Percentiles rank a stretch among this genome's conserved stretches.
These are phyloP conservation scores for Euphrasia confusa DNA, from an alignment of 257 asterid species.

Conservation along the genomic window DNA sequence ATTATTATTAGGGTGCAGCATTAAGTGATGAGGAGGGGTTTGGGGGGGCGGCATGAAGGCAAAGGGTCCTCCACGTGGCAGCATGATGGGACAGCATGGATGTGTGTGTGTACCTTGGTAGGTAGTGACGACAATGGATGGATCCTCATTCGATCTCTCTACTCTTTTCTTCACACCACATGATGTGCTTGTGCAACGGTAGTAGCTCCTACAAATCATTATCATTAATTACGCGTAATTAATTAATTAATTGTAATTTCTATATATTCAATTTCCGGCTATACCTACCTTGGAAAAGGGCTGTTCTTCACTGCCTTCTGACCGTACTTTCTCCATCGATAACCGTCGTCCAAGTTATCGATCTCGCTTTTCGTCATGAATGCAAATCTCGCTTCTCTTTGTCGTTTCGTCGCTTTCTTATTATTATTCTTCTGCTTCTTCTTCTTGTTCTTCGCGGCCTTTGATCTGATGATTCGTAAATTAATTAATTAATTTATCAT, in stretches of 20 bases:
- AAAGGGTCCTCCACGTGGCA: constrained; percentile 42
- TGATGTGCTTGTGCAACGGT: constrained; percentile 78
- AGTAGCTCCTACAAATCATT: constrained; percentile 95
- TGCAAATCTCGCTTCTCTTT: constrained; percentile 81
- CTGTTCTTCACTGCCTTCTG: constrained; percentile 93
- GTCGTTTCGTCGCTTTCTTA: constrained; percentile 68
- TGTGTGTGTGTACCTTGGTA: constrained; percentile 87
- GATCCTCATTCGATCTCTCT: constrained; percentile 76
- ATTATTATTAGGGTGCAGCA: no score
- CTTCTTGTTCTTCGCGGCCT: constrained; percentile 70
- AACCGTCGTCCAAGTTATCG: constrained; percentile 93
- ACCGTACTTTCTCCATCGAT: constrained; percentile 95
- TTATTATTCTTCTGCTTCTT: constrained; percentile 81
- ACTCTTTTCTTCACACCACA: constrained; percentile 94
- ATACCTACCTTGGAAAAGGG: constrained; percentile 81
- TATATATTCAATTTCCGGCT: no score
- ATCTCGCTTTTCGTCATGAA: constrained; percentile 91
- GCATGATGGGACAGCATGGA: constrained; percentile 46
- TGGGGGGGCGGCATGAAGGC: constrained; percentile 45
- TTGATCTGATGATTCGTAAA: constrained; percentile 35
- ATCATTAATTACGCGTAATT: no score
- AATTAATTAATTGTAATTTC: no score
- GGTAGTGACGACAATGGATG: constrained; percentile 75
- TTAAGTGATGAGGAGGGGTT: no score
- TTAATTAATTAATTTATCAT: not conserved